Percentiles rank a stretch among this genome's conserved stretches.
Evolutionary conservation across 2,329 filamentous ascomycete species (phyloP).

Genomic region (Colletotrichum sp.): DNA sequence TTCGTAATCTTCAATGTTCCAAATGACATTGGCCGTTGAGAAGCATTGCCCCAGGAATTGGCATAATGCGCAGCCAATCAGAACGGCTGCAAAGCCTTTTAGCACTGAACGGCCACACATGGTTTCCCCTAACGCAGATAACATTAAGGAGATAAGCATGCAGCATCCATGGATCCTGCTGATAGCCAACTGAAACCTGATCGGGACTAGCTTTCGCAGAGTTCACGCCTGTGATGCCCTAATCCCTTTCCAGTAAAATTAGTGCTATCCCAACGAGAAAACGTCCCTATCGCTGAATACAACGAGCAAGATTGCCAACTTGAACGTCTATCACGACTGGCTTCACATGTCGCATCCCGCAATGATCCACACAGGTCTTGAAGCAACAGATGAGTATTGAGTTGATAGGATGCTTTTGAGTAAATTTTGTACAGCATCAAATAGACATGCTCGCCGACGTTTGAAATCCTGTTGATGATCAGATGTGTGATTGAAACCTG

Average conservation of each 20-base stretch:
- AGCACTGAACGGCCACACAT: neutral
- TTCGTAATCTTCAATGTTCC: neutral
- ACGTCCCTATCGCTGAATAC: neutral
- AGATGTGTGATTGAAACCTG: neutral
- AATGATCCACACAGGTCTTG: neutral
- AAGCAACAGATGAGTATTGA: neutral
- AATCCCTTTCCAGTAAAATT: neutral
- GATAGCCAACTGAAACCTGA: neutral
- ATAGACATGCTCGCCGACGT: neutral
- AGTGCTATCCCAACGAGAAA: neutral
- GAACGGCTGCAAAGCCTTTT: neutral
- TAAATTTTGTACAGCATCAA: neutral
- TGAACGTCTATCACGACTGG: neutral
- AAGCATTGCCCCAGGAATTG: neutral
- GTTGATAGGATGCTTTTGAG: neutral
- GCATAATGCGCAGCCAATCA: neutral
- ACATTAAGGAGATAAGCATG: neutral
- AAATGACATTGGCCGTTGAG: neutral
- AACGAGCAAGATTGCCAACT: neutral
- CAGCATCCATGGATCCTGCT: neutral
- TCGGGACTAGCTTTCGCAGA: neutral
- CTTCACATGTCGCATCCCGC: neutral
- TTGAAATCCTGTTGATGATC: neutral
- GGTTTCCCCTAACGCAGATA: neutral
- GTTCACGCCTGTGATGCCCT: neutral